A percentile compares a stretch with the other conserved stretches of the same genome.
Conservation (phyloP, 2,329 filamentous ascomycete genomes). For the Hypoxylon sp. region DNA sequence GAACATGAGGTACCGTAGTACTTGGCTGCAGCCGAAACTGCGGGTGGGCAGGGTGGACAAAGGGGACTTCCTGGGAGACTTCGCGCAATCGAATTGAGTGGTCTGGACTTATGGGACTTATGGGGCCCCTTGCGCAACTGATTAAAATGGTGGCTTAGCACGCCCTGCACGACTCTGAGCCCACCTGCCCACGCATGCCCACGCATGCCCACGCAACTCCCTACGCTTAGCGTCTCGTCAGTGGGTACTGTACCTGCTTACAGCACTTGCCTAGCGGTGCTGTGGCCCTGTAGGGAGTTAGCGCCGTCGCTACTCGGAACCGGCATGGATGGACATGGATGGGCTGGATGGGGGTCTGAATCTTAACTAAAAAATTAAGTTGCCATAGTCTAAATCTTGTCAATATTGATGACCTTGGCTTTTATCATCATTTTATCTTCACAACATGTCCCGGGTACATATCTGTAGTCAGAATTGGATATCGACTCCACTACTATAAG, state of each 20-base stretch:
- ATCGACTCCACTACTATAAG: constrained; percentile 16
- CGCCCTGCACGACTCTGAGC: constrained; percentile 7
- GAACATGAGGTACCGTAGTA: constrained; percentile 15
- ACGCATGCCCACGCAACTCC: constrained; percentile 34
- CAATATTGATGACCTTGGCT: constrained; percentile 1
- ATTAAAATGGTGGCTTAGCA: constrained; percentile 44
- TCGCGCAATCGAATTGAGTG: constrained; percentile 24
- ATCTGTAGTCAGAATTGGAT: neutral
- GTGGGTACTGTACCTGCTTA: constrained; percentile 33
- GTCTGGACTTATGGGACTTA: constrained; percentile 33
- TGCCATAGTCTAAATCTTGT: neutral
- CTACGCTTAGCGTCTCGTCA: constrained; percentile 42
- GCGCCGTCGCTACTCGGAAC: constrained; percentile 25
- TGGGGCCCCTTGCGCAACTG: constrained; percentile 23
- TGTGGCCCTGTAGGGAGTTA: constrained; percentile 28
- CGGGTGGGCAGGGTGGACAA: constrained; percentile 24
- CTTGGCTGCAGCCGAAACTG: constrained; percentile 11
- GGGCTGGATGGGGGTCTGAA: neutral
- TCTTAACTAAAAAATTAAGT: constrained; percentile 12
- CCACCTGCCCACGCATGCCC: constrained; percentile 27
- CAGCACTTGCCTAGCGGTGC: constrained; percentile 7
- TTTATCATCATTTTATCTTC: neutral
- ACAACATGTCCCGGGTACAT: constrained; percentile 2
- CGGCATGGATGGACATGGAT: neutral
- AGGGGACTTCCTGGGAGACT: constrained; percentile 11